Evolutionary conservation across 1,284 basidiomycete genomes (phyloP), one percentile per base, ranked within the genome.

Genomic region (Pseudozyma thailandica): DNA sequence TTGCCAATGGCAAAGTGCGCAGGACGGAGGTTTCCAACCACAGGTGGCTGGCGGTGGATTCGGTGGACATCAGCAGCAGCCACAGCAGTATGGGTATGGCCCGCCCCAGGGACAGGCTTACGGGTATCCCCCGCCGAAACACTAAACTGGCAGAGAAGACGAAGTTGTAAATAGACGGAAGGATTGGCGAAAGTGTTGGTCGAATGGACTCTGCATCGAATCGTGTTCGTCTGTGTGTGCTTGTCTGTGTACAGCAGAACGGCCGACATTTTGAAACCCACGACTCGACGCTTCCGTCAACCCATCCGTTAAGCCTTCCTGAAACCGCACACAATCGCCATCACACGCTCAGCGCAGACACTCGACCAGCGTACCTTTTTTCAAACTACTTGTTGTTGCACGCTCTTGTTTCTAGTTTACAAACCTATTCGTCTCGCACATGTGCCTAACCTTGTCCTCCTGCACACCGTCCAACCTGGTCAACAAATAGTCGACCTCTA

Each of bases 401-500:
- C 5, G 27, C 20, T 12, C 3, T 46, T 33, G 12, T 38, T 25
- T 20, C 38, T 66, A 66, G 45, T 55, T 47, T 37, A 68, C 64
- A 68, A 71, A 72, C 48, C 21, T 42, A 25, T 72, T 60, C 7
- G 43, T 62, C 31, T 21, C 20, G 25, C 51, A 2, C 69, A 62
- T 62, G 31, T 52, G 27, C 6, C 61, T 28, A 8, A 66, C 30
- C 56, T 66, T 44, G 6, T 28, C 45, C 26, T 56, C 23, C 16
- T 37, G 16, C 15, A 72, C 59, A 4, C 69, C 69, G 0, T 72
- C 33, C 31, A 72, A 43, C n/a, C 69, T 43, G 1, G 70, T 72
- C 43, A 72, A 30, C 31, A 72, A 23, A 39, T 72, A 72, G 41
- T 72, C 70, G 45, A 72, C 95, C 90, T 99, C 96, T 48, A 99